Conservation (phyloP, 1,284 basidiomycete genomes). For the Rhodotorula sp. region DNA sequence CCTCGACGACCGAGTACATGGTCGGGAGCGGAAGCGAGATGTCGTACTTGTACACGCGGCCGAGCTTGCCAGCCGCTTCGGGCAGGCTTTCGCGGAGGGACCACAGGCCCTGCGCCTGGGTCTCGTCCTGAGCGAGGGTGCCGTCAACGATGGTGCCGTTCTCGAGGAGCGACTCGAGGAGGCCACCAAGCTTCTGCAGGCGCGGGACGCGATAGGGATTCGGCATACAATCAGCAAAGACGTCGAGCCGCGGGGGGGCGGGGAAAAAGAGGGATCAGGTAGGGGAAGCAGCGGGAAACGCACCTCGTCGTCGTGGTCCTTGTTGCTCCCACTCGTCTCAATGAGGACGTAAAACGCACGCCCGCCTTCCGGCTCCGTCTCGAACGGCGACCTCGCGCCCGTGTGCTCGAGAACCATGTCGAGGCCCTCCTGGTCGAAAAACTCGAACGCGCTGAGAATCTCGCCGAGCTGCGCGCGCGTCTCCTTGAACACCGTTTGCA, state of each 20-base stretch:
- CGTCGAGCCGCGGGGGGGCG: neutral
- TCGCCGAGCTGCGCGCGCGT: conserved; percentile 77
- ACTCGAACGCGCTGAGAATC: conserved; percentile 97
- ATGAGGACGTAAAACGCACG: conserved; percentile 79
- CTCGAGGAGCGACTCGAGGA: conserved; percentile 79
- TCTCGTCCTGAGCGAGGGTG: conserved; percentile 86
- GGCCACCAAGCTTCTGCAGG: conserved; percentile 77
- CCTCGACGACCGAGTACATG: conserved; percentile 88
- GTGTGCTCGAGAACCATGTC: conserved; percentile 64
- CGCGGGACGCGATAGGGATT: neutral
- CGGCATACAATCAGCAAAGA: neutral
- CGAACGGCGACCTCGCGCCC: conserved; percentile 59
- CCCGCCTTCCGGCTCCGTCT: conserved; percentile 50
- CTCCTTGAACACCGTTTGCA: conserved; percentile 60
- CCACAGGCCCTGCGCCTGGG: conserved; percentile 90
- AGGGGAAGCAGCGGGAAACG: conserved; percentile 23
- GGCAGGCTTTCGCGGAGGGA: conserved; percentile 90
- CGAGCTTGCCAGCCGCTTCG: conserved; percentile 90
- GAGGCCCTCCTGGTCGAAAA: conserved; percentile 86
- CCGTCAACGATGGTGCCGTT: conserved; percentile 84
- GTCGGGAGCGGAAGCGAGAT: conserved; percentile 84
- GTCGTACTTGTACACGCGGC: conserved; percentile 97
- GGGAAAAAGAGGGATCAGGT: conserved; percentile 3
- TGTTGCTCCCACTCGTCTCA: conserved; percentile 91
- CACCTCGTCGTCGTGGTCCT: conserved; percentile 94